Conservation (phyloP, 768 basidiomycete genomes). For the Termitomyces sp. region DNA sequence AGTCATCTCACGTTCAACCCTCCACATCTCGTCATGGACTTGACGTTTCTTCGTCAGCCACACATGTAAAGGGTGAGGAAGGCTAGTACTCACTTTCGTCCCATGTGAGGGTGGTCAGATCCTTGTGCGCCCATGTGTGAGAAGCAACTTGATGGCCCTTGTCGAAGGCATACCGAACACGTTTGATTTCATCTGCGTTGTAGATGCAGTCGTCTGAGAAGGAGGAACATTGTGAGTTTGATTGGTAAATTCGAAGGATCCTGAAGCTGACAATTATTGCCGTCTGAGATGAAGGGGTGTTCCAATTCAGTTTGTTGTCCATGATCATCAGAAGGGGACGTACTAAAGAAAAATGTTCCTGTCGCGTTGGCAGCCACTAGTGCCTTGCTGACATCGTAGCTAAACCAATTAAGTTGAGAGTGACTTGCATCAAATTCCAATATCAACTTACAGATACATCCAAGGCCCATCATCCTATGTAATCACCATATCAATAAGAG, state of each 20-base stretch:
- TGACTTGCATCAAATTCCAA: neutral
- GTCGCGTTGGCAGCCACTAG: conserved; percentile 30
- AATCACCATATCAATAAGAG: neutral
- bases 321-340: conserved; percentile 11
- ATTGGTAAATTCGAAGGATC: neutral
- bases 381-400: conserved; percentile 33
- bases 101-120: conserved; percentile 35
- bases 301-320: neutral
- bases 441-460: conserved; percentile 17
- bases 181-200: conserved; percentile 24
- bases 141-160: conserved; percentile 42
- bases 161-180: conserved; percentile 33
- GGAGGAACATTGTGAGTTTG: neutral
- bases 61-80: neutral
- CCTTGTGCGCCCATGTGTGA: conserved; percentile 43
- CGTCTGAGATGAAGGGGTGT: conserved; percentile 23
- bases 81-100: conserved; percentile 30
- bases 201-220: conserved; percentile 37
- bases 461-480: conserved; percentile 21
- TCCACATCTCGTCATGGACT: conserved; percentile 46
- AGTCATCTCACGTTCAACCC: conserved; percentile 34
- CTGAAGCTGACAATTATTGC: conserved; percentile 32
- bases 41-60: neutral
- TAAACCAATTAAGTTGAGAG: conserved; percentile 5
- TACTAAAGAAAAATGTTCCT: conserved; percentile 45